These are phyloP conservation scores for Aspergillus sp. DNA, from an alignment of 2,329 filamentous ascomycete genomes.

Conservation along the genomic window DNA sequence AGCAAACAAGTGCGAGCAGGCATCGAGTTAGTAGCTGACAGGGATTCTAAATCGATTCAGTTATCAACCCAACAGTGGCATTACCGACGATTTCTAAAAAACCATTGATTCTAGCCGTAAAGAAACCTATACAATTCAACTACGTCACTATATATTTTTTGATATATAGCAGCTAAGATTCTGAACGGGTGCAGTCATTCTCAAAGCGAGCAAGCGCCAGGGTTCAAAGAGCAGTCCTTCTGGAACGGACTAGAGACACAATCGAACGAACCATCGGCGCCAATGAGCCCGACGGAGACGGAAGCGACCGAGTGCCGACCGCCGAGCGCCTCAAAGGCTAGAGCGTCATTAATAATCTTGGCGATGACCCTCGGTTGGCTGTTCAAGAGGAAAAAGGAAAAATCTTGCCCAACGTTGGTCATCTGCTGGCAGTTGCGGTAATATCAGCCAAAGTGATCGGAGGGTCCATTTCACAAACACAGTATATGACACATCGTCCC, in stretches of 20 bases:
- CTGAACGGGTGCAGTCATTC: no score
- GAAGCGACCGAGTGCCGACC: conserved; percentile 1
- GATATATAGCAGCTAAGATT: no score
- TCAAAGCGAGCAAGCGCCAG: no score
- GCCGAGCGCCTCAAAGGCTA: background rate
- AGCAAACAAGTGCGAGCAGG: background rate
- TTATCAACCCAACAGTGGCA: background rate
- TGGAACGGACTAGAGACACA: background rate
- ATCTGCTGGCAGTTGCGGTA: background rate
- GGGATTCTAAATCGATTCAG: background rate
- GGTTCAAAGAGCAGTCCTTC: background rate
- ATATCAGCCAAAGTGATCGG: background rate
- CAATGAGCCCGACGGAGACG: background rate
- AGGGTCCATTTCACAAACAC: background rate
- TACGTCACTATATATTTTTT: background rate
- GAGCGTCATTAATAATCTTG: conserved; percentile 1
- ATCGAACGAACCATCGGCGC: background rate
- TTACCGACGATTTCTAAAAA: background rate
- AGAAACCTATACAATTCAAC: background rate
- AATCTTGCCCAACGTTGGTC: background rate
- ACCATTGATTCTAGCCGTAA: background rate
- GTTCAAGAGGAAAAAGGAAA: background rate
- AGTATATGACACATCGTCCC: background rate
- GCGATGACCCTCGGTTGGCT: conserved; percentile 3
- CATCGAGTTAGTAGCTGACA: background rate